A percentile compares a stretch with the other conserved stretches of the same genome.
These are phyloP conservation scores for Xenosphaeropsis pyriputrescens DNA, from an alignment of 2,329 filamentous ascomycete genomes.

Conservation along the genomic window DNA sequence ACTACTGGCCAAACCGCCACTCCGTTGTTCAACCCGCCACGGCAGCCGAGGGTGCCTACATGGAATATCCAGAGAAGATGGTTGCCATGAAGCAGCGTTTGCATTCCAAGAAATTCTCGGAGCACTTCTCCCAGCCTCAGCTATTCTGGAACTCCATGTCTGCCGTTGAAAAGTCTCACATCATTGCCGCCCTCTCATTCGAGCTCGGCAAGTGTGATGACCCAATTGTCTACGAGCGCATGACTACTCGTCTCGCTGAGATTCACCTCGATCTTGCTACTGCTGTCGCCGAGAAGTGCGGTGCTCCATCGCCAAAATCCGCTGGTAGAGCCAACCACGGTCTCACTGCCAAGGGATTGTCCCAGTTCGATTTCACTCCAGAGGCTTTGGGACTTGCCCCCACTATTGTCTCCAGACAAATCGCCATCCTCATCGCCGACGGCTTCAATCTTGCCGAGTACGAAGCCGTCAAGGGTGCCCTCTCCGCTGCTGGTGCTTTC, in stretches of 20 bases:
- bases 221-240: constrained; percentile 56
- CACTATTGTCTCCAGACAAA: constrained; percentile 54
- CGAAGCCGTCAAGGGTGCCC: constrained; percentile 45
- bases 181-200: constrained; percentile 46
- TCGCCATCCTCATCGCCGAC: constrained; percentile 66
- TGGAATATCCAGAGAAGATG: constrained; percentile 51
- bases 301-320: constrained; percentile 41
- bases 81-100: constrained; percentile 57
- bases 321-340: constrained; percentile 45
- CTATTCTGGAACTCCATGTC: constrained; percentile 72
- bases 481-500: constrained; percentile 47
- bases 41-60: constrained; percentile 48
- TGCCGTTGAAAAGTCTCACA: constrained; percentile 47
- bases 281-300: constrained; percentile 54
- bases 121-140: constrained; percentile 66
- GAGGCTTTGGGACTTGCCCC: constrained; percentile 28
- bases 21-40: constrained; percentile 47
- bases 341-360: constrained; percentile 49
- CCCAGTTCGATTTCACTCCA: constrained; percentile 53
- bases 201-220: constrained; percentile 77
- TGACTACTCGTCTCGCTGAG: constrained; percentile 53
- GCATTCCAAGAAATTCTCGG: constrained; percentile 59
- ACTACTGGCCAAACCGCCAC: constrained; percentile 70
- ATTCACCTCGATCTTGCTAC: constrained; percentile 59
- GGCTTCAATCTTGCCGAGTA: constrained; percentile 58